These are phyloP conservation scores for Sarocladiaceae sp. DNA, from an alignment of 2,329 filamentous ascomycete species.

Conservation along the genomic window DNA sequence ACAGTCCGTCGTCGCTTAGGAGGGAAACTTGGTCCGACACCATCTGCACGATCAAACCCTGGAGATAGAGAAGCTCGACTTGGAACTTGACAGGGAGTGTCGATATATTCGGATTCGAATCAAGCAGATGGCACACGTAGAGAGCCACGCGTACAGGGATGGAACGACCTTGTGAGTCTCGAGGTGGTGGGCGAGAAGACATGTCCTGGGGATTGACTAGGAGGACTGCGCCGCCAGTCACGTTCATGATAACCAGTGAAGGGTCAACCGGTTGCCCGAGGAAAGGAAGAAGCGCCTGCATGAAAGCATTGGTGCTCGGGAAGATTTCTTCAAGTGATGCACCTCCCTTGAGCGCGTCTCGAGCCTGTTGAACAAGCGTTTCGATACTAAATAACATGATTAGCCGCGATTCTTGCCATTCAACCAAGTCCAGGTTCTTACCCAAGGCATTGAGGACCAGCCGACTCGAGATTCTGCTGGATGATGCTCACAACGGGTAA, in stretches of 20 bases:
- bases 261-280: conserved; percentile 46
- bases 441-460: conserved; percentile 42
- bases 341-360: conserved; percentile 23
- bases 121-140: conserved; percentile 58
- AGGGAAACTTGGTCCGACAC: conserved; percentile 48
- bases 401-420: neutral
- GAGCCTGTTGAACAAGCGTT: conserved; percentile 44
- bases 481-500: conserved; percentile 44
- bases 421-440: no score
- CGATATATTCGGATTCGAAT: conserved; percentile 19
- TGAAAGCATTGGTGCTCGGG: conserved; percentile 61
- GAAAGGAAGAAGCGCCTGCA: conserved; percentile 50
- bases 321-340: conserved; percentile 44
- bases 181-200: conserved; percentile 19
- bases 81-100: conserved; percentile 34
- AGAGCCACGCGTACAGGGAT: conserved; percentile 68
- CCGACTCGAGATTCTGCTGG: conserved; percentile 47
- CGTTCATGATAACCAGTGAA: conserved; percentile 68
- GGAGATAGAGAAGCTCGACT: conserved; percentile 44
- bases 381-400: conserved; percentile 32
- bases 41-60: conserved; percentile 44
- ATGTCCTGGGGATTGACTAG: conserved; percentile 35
- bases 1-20: conserved; percentile 38
- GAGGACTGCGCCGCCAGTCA: conserved; percentile 63
- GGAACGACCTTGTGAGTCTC: conserved; percentile 66